Percentiles rank a stretch among this genome's conserved stretches.
Evolutionary conservation across 345 rosid species (phyloP).

Genomic region (Salix caprea): DNA sequence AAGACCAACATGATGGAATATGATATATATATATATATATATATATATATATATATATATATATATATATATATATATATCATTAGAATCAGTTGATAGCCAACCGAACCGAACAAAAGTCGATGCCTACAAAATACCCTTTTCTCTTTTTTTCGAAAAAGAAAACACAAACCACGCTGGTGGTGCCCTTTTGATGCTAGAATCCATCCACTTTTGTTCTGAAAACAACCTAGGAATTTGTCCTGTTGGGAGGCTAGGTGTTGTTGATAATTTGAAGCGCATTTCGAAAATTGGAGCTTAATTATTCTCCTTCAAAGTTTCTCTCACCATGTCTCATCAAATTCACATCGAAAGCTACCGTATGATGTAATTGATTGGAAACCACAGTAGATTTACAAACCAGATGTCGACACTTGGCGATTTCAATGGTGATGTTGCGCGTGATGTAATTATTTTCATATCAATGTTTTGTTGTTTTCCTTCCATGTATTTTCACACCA

Average conservation of each 20-base stretch:
- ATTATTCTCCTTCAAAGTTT: not conserved
- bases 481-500: not conserved
- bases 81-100: not conserved
- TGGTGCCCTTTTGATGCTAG: not conserved
- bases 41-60: not conserved
- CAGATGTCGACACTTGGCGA: not conserved
- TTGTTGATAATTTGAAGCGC: not conserved
- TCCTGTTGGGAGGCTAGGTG: not conserved
- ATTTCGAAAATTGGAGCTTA: not conserved
- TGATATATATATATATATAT: not conserved
- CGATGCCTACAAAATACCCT: not conserved
- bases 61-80: too few species aligned
- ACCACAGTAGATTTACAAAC: not conserved
- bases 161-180: not conserved
- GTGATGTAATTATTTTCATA: not conserved
- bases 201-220: conserved; percentile 5
- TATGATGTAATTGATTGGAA: not conserved
- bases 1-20: not conserved
- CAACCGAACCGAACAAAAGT: not conserved
- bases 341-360: not conserved
- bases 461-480: not conserved
- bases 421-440: not conserved
- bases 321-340: not conserved
- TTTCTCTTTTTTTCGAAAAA: not conserved
- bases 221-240: not conserved